Evolutionary conservation across 1,139 yeast species (phyloP), one percentile per base, ranked within the genome.

Genomic region (Debaryomyces fabryi): DNA sequence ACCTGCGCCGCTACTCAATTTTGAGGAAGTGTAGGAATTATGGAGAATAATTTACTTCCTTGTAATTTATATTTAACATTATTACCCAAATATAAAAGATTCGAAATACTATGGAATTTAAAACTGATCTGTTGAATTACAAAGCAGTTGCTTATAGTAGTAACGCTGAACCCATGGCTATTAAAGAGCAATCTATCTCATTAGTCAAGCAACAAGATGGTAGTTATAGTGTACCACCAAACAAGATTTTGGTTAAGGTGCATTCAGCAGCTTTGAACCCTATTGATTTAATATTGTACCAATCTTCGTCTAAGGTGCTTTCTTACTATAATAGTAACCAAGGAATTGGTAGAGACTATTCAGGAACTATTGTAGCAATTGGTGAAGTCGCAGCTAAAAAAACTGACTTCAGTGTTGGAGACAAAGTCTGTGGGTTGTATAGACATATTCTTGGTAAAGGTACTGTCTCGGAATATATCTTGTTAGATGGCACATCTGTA

Each of bases 321-420:
- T n/a, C 58, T 65, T 0, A 65, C 62, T 1, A 73, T 71, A 34
- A 25, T 12, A 34, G 37, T 13, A n/a, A 40, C 10, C 78, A 81
- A 47, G 90, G 89, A 7, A 59, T 85, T 27, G 92, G 93, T 3
- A 71, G 81, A 50, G 96, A 88, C 58, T 88, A 79, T 58, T 66
- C 86, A 10, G 96, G 96, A 33, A 69, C 71, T 1, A 73, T 88
- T 32, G 77, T 76, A 1, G 75, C 81, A 33, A 81, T 85, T 42
- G 95, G 96, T 8, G 63, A 65, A 0, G 61, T 64, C 5, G 65
- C 78, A 9, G 58, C 59, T 2, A 52, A 53, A 4, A 58, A 58
- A 20, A 56, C 59, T 2, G 60, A 66, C 10, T 77, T 79, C 64
- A 65, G 69, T 25, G 78, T 68, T 4, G 93, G 92, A 30, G 93